phyloP scores from a whole-genome alignment of 768 basidiomycete species.

The Trametes cubensis region DNA sequence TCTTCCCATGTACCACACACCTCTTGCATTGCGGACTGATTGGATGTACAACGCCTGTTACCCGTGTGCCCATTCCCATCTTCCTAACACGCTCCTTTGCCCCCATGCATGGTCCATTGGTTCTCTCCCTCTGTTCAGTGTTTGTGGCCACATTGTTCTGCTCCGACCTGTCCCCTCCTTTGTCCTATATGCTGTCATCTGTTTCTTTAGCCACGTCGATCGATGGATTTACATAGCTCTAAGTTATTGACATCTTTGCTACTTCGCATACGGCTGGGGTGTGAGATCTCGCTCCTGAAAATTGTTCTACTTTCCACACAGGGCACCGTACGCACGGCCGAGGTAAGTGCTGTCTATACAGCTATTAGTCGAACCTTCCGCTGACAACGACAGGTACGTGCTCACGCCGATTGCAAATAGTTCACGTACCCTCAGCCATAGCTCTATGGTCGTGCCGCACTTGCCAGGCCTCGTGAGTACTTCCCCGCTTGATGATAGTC shows the following conservation, averaged over 20 bases:
- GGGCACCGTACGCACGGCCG: no score
- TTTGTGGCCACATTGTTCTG: background rate
- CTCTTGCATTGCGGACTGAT: background rate
- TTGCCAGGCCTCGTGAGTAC: no score
- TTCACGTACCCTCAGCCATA: no score
- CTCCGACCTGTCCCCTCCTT: background rate
- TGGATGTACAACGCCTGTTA: background rate
- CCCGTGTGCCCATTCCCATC: no score
- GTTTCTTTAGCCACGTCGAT: conserved; percentile 21
- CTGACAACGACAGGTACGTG: no score
- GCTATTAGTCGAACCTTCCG: no score
- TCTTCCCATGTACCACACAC: background rate
- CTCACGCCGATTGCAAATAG: no score
- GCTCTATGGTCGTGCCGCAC: no score
- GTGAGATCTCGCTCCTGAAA: background rate
- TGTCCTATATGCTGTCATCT: conserved; percentile 16
- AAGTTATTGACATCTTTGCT: conserved; percentile 16
- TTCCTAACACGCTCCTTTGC: background rate
- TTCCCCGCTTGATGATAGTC: no score
- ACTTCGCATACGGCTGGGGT: background rate
- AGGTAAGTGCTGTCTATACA: no score
- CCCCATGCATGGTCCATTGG: background rate
- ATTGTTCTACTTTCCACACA: no score
- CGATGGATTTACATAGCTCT: conserved; percentile 22
- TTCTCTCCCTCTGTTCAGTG: background rate